Base-by-base conservation (phyloP, 352 stramenopile genomes). In the Phytophthora hybrid region DNA sequence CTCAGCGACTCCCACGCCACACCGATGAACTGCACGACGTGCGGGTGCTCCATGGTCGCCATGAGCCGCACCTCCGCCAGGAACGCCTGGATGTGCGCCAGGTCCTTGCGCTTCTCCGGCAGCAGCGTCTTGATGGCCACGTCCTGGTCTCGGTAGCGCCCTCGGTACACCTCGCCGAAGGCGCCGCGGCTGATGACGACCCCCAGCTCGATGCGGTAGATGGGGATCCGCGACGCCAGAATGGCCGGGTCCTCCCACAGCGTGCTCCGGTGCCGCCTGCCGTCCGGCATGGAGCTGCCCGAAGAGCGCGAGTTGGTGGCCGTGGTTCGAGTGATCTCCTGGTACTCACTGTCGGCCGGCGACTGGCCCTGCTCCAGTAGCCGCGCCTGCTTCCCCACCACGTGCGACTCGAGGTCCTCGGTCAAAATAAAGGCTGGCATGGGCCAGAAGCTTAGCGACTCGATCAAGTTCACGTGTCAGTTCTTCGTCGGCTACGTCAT, bases 351-450 rank as follows among this genome's bases (percentile, higher is more conserved):
- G 23, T 65, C 57, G 49, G 23, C 31, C 4, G 44, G 59, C n/a
- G n/a, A n/a, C n/a, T n/a, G n/a, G n/a, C n/a, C n/a, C n/a, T n/a
- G n/a, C n/a, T n/a, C n/a, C n/a, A n/a, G n/a, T n/a, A n/a, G n/a
- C n/a, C n/a, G n/a, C n/a, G n/a, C n/a, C n/a, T n/a, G n/a, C n/a
- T n/a, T n/a, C n/a, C n/a, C n/a, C n/a, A n/a, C n/a, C n/a, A n/a
- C n/a, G n/a, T n/a, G n/a, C n/a, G n/a, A n/a, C n/a, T n/a, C n/a
- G n/a, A n/a, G n/a, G n/a, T n/a, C n/a, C n/a, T n/a, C 81, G 0
- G 71, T 84, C 54, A 83, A 84, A 47, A 85, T 87, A 37, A 84
- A 84, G 49, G 75, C 85, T 53, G 81, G 71, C 32, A 85, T 85
- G 79, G 79, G 79, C 4, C 53, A 79, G 44, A 85, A 88, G 53